Evolutionary conservation across 2,329 filamentous ascomycete genomes (phyloP), one percentile per base, ranked within the genome.

Genomic region (Fonsecaea pedrosoi): DNA sequence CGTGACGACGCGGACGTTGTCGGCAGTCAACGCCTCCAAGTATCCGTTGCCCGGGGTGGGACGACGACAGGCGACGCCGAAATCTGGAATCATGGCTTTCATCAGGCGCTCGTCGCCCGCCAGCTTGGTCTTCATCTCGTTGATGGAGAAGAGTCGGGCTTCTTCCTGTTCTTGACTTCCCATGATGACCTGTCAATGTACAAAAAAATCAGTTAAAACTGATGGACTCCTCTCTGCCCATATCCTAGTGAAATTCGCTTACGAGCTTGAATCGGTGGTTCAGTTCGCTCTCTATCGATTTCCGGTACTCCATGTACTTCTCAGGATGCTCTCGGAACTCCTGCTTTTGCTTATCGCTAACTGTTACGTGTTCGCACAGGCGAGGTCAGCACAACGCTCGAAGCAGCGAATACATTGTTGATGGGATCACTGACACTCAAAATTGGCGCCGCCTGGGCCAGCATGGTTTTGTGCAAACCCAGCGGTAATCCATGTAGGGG

Each of bases 41-140:
- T 83, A 85, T 0, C 83, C 82, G n/a, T 81, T 80, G 0, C 83
- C 83, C 1, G 83, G 84, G 0, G 83, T 84, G 21, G 83, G 69
- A 0, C 83, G 76, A 15, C 82, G 76, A 18, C 54, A 34, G 6
- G 10, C 48, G 8, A 53, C 48, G 13, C n/a, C 8, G 25, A 53
- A 53, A 32, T 53, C 48, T 0, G 48, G 48, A 15, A 53, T 53
- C 12, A 53, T 12, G 25, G 7, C 6, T 30, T 53, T 53, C n/a
- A 53, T 18, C 2, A 53, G 13, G 18, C 48, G 48, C 8, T 18
- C 45, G 15, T 50, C 48, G 18, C 30, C 8, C 6, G 12, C 21
- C 2, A 50, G 5, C 25, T 15, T 25, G 18, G 30, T 25, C 48
- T 21, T 15, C 48, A 53, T 53, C 48, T 53, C 48, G 48, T 9